A percentile compares a stretch with the other conserved stretches of the same genome.
Conservation (phyloP, 306 rosid species). For the Lithocarpus polystachyus region DNA sequence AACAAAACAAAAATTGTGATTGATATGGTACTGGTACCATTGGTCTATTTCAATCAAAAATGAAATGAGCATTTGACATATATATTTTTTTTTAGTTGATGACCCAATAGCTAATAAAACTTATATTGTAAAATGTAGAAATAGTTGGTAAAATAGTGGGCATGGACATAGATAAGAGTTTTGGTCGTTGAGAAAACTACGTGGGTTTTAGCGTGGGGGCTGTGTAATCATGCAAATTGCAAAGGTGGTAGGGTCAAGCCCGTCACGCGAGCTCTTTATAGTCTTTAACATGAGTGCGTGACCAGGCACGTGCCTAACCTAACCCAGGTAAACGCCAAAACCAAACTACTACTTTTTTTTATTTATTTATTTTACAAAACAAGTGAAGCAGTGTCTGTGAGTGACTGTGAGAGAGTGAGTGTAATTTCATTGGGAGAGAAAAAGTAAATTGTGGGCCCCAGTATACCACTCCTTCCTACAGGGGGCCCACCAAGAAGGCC, state of each 20-base stretch:
- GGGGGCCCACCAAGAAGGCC: constrained; percentile 31
- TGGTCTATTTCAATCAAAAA: too few species aligned
- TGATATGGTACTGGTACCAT: too few species aligned
- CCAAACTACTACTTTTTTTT: background rate
- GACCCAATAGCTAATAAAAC: too few species aligned
- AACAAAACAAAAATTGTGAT: too few species aligned
- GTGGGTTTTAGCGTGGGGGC: constrained; percentile 30
- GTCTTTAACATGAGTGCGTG: constrained; percentile 17
- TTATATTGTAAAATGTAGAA: too few species aligned
- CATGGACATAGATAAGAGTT: too few species aligned
- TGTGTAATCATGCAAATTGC: constrained; percentile 26
- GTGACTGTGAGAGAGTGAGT: too few species aligned
- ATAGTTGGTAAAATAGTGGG: too few species aligned
- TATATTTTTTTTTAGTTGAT: too few species aligned
- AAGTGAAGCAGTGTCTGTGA: constrained; percentile 22
- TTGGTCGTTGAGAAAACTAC: constrained; percentile 30
- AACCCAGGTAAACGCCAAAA: constrained; percentile 9
- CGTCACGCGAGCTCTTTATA: constrained; percentile 10
- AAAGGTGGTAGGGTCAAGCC: constrained; percentile 37
- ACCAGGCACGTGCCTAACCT: constrained; percentile 15
- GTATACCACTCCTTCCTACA: constrained; percentile 16
- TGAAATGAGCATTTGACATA: too few species aligned
- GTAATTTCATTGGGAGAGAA: constrained; percentile 35
- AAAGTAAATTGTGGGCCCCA: constrained; percentile 38
- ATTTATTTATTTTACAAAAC: background rate